Conservation (phyloP, 306 rosid species). For the Medicago lupulina region DNA sequence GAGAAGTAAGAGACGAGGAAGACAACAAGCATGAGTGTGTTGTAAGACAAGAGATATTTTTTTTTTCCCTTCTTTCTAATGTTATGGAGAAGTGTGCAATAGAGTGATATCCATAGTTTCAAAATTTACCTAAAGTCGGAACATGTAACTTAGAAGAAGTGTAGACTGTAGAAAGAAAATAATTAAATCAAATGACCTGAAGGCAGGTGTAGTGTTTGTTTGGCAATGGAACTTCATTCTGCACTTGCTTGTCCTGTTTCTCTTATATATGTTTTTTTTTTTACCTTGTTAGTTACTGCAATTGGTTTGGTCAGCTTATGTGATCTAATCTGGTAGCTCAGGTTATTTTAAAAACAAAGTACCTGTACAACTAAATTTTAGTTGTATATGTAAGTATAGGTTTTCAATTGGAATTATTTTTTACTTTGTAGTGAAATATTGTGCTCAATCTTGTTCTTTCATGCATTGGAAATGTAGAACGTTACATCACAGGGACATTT, state of each 20-base stretch:
- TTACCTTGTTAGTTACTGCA: background rate
- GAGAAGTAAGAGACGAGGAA: background rate
- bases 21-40: background rate
- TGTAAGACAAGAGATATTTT: background rate
- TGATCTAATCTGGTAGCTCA: conserved; percentile 27
- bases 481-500: background rate
- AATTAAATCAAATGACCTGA: conserved; percentile 13
- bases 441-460: conserved; percentile 26
- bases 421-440: conserved; percentile 18
- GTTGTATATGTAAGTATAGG: conserved; percentile 1
- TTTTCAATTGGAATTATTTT: conserved; percentile 18
- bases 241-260: conserved; percentile 5
- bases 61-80: background rate
- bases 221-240: conserved; percentile 1
- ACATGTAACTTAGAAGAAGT: background rate
- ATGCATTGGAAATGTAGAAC: background rate
- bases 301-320: conserved; percentile 29
- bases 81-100: background rate
- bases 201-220: background rate
- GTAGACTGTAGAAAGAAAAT: conserved; percentile 28
- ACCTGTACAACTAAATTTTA: background rate
- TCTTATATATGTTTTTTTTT: conserved; percentile 6
- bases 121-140: background rate
- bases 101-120: background rate
- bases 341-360: background rate